Evolutionary conservation across 192 early-diverging fungal species (phyloP).

Genomic region (Rhizophlyctis rosea): DNA sequence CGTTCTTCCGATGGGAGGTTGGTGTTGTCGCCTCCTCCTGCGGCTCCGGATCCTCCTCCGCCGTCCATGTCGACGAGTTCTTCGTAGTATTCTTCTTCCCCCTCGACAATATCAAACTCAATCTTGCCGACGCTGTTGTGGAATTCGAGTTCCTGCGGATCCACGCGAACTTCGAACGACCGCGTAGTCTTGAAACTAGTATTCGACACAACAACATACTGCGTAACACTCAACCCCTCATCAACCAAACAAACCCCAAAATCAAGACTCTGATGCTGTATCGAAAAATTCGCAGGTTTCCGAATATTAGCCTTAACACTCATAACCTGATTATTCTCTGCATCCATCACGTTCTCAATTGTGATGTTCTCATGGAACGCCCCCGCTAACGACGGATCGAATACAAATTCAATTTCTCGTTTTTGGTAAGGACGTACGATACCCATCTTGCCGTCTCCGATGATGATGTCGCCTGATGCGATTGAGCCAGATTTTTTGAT

Average conservation of each 20-base stretch:
- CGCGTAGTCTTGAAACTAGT: slow-evolving; percentile 74
- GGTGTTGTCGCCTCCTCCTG: background rate
- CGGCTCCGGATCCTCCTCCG: background rate
- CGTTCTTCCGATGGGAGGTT: slow-evolving; percentile 3
- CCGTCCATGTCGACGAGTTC: slow-evolving; percentile 15
- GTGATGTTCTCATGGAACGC: slow-evolving; percentile 78
- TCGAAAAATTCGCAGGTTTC: slow-evolving; percentile 82
- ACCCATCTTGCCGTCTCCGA: slow-evolving; percentile 76
- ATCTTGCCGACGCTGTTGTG: slow-evolving; percentile 54
- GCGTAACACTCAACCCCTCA: slow-evolving; percentile 46
- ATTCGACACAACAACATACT: slow-evolving; percentile 74
- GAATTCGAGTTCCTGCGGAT: slow-evolving; percentile 68
- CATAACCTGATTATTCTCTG: slow-evolving; percentile 71
- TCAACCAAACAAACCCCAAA: slow-evolving; percentile 72
- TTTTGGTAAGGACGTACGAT: slow-evolving; percentile 87
- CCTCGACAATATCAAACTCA: slow-evolving; percentile 59
- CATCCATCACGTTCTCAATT: slow-evolving; percentile 88
- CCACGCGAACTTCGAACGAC: slow-evolving; percentile 72
- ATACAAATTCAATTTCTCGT: slow-evolving; percentile 89
- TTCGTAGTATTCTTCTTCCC: slow-evolving; percentile 51
- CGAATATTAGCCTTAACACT: slow-evolving; percentile 88
- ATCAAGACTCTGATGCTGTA: slow-evolving; percentile 67
- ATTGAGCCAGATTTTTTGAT: slow-evolving; percentile 95
- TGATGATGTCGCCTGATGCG: slow-evolving; percentile 84
- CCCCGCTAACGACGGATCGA: slow-evolving; percentile 87